These are phyloP conservation scores for Rhodomyrtus tomentosa DNA, from an alignment of 345 rosid species.

Conservation along the genomic window DNA sequence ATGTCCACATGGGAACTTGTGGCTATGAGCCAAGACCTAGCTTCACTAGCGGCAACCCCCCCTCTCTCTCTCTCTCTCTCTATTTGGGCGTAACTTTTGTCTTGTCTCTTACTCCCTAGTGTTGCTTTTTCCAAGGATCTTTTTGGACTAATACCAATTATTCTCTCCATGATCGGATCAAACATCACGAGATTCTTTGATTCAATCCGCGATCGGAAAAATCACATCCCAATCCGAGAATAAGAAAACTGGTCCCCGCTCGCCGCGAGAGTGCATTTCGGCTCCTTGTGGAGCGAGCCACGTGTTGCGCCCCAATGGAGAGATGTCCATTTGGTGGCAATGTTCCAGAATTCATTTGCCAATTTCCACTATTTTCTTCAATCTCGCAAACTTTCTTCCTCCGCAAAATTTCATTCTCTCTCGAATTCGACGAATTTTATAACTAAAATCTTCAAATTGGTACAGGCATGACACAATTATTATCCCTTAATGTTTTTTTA, in stretches of 20 bases:
- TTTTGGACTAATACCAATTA: neutral
- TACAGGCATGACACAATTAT: no score
- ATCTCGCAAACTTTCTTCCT: neutral
- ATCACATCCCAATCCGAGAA: neutral
- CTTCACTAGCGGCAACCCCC: neutral
- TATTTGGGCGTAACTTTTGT: neutral
- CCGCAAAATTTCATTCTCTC: neutral
- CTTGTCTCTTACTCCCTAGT: neutral
- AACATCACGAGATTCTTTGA: neutral
- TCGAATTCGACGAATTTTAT: no score
- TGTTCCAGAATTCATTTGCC: neutral
- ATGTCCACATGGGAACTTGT: neutral
- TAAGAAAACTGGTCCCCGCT: neutral
- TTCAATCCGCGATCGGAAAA: neutral
- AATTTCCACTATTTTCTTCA: neutral
- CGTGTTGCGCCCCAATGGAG: no score
- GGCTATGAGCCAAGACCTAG: neutral
- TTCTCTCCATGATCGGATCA: neutral
- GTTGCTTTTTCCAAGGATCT: neutral
- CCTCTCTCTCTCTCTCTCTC: neutral
- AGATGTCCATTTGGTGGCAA: neutral
- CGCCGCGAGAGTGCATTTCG: neutral
- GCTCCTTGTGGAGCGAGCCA: neutral
- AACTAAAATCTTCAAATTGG: no score
- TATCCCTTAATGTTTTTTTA: accelerated